Base-by-base conservation (phyloP, 1,284 basidiomycete species). In the Pulchroboletus neoregius region DNA sequence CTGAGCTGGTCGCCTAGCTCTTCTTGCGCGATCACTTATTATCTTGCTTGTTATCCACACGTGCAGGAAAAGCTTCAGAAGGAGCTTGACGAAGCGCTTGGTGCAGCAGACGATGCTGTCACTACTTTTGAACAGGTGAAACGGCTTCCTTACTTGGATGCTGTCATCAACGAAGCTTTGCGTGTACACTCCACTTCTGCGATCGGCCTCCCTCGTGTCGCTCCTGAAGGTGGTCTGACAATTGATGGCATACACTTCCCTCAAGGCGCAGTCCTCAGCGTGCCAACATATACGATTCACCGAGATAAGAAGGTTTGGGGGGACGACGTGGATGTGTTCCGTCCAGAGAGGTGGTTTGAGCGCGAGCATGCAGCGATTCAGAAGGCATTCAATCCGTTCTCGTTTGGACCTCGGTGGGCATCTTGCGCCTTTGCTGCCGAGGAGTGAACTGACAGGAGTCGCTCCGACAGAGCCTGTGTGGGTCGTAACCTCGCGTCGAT, bases 271-370 rank as follows among this genome's bases (percentile, higher is more conserved):
- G 68, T 88, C 13, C 70, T 90, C 42, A 84, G 82, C 45, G 86
- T 90, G 6, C 84, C 85, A 11, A 83, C 79, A 30, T 92, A 83
- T 66, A 82, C 87, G 10, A 82, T 92, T 40, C 90, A 94, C 62
- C 81, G 87, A 39, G 79, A 89, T 60, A 59, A 66, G 43, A 61
- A 58, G 1, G 73, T 85, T 5, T 94, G 89, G 87, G 91, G 91
- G 12, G 74, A 78, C 4, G 91, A 94, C 58, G 72, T 75, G n/a
- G 82, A 88, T 20, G 74, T 61, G n/a, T 92, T 77, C 70, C 69
- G 87, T 30, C 88, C 87, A 0, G 89, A 92, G 59, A 73, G 91
- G 18, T 93, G 88, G 87, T 79, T 91, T 50, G 87, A 89, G 58
- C 67, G 72, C 33, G 80, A 84, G 55, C 66, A 72, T 51, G 72